Base-by-base conservation (phyloP, 2,329 filamentous ascomycete species). In the Elsinoe arachidis region DNA sequence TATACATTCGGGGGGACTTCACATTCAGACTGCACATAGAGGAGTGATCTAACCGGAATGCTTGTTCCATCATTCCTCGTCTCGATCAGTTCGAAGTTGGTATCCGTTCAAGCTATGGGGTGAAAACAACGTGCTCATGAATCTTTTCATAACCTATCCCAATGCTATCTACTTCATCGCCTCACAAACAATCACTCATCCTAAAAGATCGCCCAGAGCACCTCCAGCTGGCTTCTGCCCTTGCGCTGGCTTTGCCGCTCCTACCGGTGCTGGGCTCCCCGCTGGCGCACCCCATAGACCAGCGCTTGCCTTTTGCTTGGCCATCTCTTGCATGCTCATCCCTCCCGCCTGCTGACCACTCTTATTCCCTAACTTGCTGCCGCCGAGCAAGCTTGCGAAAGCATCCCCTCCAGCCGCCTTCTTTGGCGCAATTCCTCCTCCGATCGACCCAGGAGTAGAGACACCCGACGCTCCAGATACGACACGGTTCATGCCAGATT, bases 301-400 rank as follows among this genome's bases (percentile, higher is more conserved):
- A 14, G 91, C 90, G 65, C 85, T 90, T 59, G 90, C 93, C 80
- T 97, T 96, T 74, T 96, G 90, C 78, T 96, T 96, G n/a, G 91
- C 92, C 72, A 99, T 83, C 70, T 95, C 91, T 30, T 90, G 91
- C 74, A 99, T 81, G 57, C 91, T 91, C 54, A 90, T 85, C 0
- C 86, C 87, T 37, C 49, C 49, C 2, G 21, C 15, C 59, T 84
- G 79, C 56, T 79, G 76, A 9, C 76, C 77, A 11, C 80, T 77
- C 1, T 84, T 80, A 60, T 73, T 78, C 63, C 70, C 71, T 39
- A 67, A 56, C 62, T 82, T 84, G 59, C 86, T 80, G 7, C 75
- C 73, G 33, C 74, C 86, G 83, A 95, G 95, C 34, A 99, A 78
- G 17, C 85, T 87, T 12, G 90, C 91, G 66, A 99, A 99, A 0